phyloP scores from a whole-genome alignment of 2,329 filamentous ascomycete species.

The Fusarium staphyleae region DNA sequence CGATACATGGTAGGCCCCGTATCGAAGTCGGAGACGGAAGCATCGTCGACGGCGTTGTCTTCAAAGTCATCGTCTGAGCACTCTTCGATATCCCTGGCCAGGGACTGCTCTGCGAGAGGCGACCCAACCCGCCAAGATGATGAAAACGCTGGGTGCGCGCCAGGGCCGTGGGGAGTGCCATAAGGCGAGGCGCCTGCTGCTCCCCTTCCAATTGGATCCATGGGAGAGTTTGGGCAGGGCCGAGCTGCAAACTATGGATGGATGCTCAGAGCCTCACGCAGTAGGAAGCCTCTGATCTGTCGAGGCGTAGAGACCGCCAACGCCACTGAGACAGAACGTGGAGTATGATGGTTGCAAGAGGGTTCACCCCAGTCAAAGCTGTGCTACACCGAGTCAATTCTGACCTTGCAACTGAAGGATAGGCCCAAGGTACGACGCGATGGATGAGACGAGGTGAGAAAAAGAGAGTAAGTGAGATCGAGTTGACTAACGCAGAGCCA shows the following conservation, averaged over 20 bases:
- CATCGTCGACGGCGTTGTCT: conserved; percentile 43
- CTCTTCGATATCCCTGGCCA: conserved; percentile 71
- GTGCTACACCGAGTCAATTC: conserved; percentile 5
- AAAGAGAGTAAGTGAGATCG: background rate
- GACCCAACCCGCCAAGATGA: conserved; percentile 66
- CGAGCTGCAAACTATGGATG: conserved; percentile 9
- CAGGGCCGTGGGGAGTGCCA: conserved; percentile 32
- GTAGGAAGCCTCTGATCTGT: conserved; percentile 18
- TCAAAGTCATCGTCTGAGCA: conserved; percentile 64
- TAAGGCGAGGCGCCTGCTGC: conserved; percentile 31
- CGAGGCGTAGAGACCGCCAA: conserved; percentile 17
- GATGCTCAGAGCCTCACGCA: conserved; percentile 15
- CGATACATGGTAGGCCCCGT: conserved; percentile 68
- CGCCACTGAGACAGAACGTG: conserved; percentile 15
- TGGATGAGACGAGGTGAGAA: background rate
- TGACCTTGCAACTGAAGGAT: no score
- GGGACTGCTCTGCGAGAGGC: conserved; percentile 70
- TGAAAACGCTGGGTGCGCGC: conserved; percentile 39
- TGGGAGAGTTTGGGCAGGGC: conserved; percentile 7
- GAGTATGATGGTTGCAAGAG: conserved; percentile 14
- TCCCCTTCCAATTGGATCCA: conserved; percentile 33
- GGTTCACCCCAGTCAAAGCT: conserved; percentile 17
- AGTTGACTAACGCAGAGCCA: no score
- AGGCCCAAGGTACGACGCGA: no score
- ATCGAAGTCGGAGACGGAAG: conserved; percentile 48